Percentiles rank a stretch among this genome's conserved stretches.
phyloP scores from a whole-genome alignment of 768 basidiomycete species.

The Zangia roseola region DNA sequence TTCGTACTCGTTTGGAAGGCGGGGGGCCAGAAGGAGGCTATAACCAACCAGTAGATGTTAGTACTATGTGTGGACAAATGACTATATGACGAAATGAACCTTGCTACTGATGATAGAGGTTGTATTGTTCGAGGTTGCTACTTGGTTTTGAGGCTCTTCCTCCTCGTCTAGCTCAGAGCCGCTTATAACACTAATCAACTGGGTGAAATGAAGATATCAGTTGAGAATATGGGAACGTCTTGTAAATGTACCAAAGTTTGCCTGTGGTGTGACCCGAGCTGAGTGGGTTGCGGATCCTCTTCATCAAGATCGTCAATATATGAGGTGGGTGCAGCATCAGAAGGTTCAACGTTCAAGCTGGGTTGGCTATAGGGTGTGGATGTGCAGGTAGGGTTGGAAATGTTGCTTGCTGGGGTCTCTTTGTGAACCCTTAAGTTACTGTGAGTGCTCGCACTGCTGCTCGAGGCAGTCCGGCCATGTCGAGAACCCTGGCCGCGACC shows the following conservation, averaged over 20 bases:
- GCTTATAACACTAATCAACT: not conserved
- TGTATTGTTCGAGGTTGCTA: not conserved
- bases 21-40: not conserved
- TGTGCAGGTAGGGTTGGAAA: too few relatives aligned
- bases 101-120: not conserved
- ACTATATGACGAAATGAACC: not conserved
- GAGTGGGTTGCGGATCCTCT: not conserved
- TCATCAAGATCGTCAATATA: not conserved
- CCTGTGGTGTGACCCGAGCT: not conserved
- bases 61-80: not conserved
- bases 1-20: not conserved
- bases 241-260: not conserved
- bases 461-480: too few relatives aligned
- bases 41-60: not conserved
- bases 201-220: not conserved
- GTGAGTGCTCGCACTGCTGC: too few relatives aligned
- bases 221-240: not conserved
- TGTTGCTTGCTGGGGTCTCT: too few relatives aligned
- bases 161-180: not conserved
- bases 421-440: too few relatives aligned
- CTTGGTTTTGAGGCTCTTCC: not conserved
- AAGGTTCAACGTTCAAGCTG: too few relatives aligned
- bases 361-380: too few relatives aligned
- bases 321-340: too few relatives aligned
- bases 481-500: too few relatives aligned